These are phyloP conservation scores for Teratosphaeria zuluensis DNA, from an alignment of 2,329 filamentous ascomycete genomes.

Conservation along the genomic window DNA sequence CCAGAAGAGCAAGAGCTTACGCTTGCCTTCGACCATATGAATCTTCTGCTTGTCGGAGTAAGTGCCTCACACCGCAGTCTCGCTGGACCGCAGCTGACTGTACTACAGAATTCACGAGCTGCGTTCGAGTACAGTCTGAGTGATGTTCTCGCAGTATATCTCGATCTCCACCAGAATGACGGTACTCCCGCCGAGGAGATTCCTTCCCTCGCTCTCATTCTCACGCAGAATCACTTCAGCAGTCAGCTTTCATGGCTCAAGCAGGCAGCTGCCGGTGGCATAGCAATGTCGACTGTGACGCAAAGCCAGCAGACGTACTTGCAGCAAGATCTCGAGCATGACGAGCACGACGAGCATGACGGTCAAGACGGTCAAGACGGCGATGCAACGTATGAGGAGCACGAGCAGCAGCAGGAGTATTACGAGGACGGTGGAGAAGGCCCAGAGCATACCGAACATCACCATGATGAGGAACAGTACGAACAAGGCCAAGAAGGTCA, in stretches of 20 bases:
- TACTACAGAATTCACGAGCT: slow-evolving; percentile 39
- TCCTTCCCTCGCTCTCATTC: slow-evolving; percentile 46
- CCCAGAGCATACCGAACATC: slow-evolving; percentile 10
- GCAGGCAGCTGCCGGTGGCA: slow-evolving; percentile 45
- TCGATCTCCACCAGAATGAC: slow-evolving; percentile 51
- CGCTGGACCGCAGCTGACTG: slow-evolving; percentile 5
- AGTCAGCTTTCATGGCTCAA: slow-evolving; percentile 44
- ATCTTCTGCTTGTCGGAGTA: slow-evolving; percentile 50
- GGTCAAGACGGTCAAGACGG: slow-evolving; percentile 1
- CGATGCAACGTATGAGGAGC: neutral
- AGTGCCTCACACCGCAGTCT: slow-evolving; percentile 15
- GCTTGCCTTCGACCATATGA: slow-evolving; percentile 45
- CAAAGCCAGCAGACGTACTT: neutral
- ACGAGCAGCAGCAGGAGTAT: slow-evolving; percentile 4
- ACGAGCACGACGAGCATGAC: slow-evolving; percentile 2
- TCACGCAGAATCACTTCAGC: slow-evolving; percentile 46
- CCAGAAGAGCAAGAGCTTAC: slow-evolving; percentile 48
- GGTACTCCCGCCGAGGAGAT: slow-evolving; percentile 37
- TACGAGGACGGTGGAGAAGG: slow-evolving; percentile 6
- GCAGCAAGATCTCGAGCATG: neutral
- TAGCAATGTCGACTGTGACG: slow-evolving; percentile 44
- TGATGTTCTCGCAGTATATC: slow-evolving; percentile 50
- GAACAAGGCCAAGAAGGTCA: slow-evolving; percentile 3
- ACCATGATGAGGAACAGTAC: slow-evolving; percentile 6
- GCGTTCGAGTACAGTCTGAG: slow-evolving; percentile 42